Percentiles rank a stretch among this genome's conserved stretches.
These are phyloP conservation scores for Bipolaris zeicola DNA, from an alignment of 2,329 filamentous ascomycete species.

Conservation along the genomic window DNA sequence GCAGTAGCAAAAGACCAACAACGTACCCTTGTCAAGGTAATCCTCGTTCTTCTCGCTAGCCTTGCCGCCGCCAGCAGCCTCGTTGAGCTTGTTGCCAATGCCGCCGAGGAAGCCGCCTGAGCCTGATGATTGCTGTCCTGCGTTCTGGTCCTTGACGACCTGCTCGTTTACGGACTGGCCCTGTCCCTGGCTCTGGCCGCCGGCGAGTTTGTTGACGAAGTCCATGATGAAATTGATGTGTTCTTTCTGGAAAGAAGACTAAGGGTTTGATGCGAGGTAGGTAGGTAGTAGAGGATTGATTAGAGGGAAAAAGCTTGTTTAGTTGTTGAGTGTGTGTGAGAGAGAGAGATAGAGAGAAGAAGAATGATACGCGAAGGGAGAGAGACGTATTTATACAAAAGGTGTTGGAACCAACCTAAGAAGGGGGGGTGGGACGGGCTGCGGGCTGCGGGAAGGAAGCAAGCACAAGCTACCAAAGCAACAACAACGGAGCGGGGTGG, in stretches of 20 bases:
- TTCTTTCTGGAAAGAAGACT: no score
- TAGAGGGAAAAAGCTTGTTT: background rate
- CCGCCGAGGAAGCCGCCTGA: slow-evolving; percentile 60
- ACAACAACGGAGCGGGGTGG: background rate
- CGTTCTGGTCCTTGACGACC: slow-evolving; percentile 30
- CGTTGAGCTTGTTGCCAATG: slow-evolving; percentile 73
- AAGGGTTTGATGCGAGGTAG: no score
- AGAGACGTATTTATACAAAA: slow-evolving; percentile 22
- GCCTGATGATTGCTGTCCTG: slow-evolving; percentile 40
- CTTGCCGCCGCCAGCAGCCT: slow-evolving; percentile 71
- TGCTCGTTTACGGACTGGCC: slow-evolving; percentile 37
- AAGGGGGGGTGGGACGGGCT: background rate
- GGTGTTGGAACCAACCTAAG: background rate
- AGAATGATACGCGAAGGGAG: background rate
- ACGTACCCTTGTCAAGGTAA: slow-evolving; percentile 75
- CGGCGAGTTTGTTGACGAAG: slow-evolving; percentile 55
- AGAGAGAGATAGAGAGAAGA: background rate
- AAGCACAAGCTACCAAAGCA: no score
- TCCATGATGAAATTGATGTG: slow-evolving; percentile 46
- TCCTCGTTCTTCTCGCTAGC: slow-evolving; percentile 84
- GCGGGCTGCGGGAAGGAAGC: background rate
- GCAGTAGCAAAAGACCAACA: background rate
- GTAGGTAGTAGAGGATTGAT: background rate
- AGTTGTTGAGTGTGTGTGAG: background rate
- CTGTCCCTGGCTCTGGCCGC: slow-evolving; percentile 41